These are phyloP conservation scores for Psidium guajava DNA, from an alignment of 345 rosid genomes.

Conservation along the genomic window DNA sequence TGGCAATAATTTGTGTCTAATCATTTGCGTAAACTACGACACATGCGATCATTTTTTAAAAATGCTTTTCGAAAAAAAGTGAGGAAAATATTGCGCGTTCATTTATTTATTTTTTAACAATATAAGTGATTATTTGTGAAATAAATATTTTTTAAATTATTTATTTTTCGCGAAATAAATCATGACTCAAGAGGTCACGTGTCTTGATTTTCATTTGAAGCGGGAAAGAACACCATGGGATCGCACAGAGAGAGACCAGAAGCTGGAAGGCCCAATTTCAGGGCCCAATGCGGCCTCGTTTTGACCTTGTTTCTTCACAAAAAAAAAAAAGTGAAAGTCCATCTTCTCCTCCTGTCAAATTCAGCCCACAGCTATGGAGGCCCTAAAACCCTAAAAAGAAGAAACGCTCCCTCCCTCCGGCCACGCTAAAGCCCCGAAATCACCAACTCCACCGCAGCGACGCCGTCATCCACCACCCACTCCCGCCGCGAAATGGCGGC, in stretches of 20 bases:
- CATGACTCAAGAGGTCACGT: background rate
- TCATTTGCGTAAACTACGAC: no score
- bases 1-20: no score
- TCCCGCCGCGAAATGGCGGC: slow-evolving; percentile 23
- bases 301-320: background rate
- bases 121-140: no score
- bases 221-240: background rate
- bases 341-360: background rate
- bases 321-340: background rate
- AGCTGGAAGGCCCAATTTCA: background rate
- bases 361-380: background rate
- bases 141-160: no score
- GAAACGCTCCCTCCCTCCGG: background rate
- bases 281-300: background rate
- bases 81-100: no score
- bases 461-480: background rate
- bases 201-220: background rate
- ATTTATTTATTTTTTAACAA: no score
- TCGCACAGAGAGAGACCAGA: background rate
- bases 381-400: slow-evolving; percentile 7
- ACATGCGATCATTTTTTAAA: no score
- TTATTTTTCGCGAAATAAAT: no score
- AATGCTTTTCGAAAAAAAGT: no score
- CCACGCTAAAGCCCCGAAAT: background rate
- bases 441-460: background rate